Percentiles rank a stretch among this genome's conserved stretches.
These are phyloP conservation scores for Zygoascus sp. DNA, from an alignment of 1,139 yeast species.

Conservation along the genomic window DNA sequence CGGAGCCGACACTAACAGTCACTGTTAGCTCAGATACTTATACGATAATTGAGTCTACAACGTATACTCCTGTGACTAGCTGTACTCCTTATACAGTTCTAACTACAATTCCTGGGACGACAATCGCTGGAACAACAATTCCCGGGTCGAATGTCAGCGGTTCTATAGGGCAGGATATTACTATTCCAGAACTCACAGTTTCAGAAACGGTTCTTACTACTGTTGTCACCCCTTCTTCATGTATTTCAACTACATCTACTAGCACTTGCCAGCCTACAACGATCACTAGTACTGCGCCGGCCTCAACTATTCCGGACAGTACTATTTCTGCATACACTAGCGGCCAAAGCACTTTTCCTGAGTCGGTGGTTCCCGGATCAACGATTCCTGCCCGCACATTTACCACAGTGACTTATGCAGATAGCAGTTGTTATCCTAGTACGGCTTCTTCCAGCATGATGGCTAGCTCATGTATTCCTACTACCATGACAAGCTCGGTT, in stretches of 20 bases:
- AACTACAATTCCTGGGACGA: conserved; percentile 7
- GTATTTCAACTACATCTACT: too few relatives aligned
- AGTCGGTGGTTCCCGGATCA: not conserved
- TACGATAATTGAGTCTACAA: not conserved
- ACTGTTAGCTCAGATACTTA: conserved; percentile 11
- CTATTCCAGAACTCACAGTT: conserved; percentile 14
- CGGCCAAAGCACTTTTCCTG: not conserved
- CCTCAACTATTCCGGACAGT: conserved; percentile 9
- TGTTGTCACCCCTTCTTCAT: conserved; percentile 15
- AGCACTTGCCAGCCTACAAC: conserved; percentile 17
- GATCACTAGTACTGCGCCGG: conserved; percentile 15
- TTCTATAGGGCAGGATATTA: too few relatives aligned
- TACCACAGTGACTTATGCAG: conserved; percentile 3
- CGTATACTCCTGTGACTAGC: conserved; percentile 7
- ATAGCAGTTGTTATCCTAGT: not conserved
- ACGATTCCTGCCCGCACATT: not conserved
- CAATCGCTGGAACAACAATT: conserved; percentile 16
- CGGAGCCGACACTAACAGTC: conserved; percentile 5
- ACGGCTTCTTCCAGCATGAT: not conserved
- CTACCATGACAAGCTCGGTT: not conserved
- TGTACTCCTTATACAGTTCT: conserved; percentile 3
- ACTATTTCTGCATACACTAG: not conserved
- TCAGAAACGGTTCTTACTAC: conserved; percentile 12
- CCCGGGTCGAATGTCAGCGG: conserved; percentile 12
- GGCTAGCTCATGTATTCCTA: not conserved